Evolutionary conservation across 2,329 filamentous ascomycete genomes (phyloP).

Genomic region (Gnomoniopsis smithogilvyi): DNA sequence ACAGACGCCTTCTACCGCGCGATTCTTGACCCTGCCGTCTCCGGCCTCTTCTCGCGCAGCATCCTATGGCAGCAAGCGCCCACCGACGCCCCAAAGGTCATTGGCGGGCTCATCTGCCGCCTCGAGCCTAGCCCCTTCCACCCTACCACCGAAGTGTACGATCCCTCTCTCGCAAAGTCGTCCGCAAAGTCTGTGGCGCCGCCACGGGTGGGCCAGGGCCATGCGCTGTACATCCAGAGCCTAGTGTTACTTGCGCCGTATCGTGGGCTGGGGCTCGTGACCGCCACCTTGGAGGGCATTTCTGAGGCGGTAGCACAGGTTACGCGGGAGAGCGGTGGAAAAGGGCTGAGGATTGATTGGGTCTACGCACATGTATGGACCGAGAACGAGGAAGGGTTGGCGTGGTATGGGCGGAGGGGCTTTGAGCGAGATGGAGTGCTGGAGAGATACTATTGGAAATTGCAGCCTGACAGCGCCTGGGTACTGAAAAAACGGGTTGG

Average conservation of each 20-base stretch:
- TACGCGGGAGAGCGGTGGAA: background rate
- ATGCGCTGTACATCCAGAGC: constrained; percentile 62
- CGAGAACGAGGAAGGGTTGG: constrained; percentile 59
- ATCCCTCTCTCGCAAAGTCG: constrained; percentile 11
- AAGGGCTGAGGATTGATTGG: constrained; percentile 9
- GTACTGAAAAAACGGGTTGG: constrained; percentile 44
- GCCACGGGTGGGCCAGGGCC: constrained; percentile 25
- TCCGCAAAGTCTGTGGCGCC: constrained; percentile 1
- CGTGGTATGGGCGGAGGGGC: constrained; percentile 59
- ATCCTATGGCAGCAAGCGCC: constrained; percentile 52
- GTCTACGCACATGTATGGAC: constrained; percentile 66
- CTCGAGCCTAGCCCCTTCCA: constrained; percentile 47
- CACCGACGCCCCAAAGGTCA: constrained; percentile 41
- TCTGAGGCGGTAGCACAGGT: constrained; percentile 39
- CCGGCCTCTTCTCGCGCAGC: constrained; percentile 56
- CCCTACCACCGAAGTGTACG: constrained; percentile 18
- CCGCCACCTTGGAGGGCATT: constrained; percentile 54
- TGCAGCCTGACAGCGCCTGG: constrained; percentile 61
- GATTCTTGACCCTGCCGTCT: constrained; percentile 46
- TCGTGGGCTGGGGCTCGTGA: constrained; percentile 55
- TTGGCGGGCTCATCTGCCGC: constrained; percentile 62
- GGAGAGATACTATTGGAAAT: constrained; percentile 58
- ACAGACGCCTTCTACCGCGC: constrained; percentile 61
- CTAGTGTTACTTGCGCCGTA: constrained; percentile 63
- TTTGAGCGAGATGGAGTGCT: constrained; percentile 51